A percentile compares a stretch with the other conserved stretches of the same genome.
Evolutionary conservation across 2,329 filamentous ascomycete species (phyloP).

Genomic region (Aspergillus sp.): DNA sequence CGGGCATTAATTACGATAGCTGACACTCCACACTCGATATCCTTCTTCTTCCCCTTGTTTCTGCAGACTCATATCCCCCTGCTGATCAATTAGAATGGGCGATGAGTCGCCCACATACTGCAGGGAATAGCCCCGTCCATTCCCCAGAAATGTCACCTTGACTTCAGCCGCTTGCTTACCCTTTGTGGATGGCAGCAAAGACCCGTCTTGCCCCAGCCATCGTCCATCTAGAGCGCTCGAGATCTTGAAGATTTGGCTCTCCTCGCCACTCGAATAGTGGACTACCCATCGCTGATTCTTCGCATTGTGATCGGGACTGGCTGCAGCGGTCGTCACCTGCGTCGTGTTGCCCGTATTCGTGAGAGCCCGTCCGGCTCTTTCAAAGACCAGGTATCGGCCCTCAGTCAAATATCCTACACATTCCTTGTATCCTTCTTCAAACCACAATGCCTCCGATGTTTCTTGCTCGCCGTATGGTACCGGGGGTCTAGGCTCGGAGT

Average conservation of each 20-base stretch:
- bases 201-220: constrained; percentile 26
- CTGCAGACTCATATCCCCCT: constrained; percentile 5
- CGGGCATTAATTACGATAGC: constrained; percentile 19
- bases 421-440: constrained; percentile 53
- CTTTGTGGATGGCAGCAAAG: constrained; percentile 14
- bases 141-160: constrained; percentile 29
- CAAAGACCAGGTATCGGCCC: constrained; percentile 51
- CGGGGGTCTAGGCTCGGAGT: constrained; percentile 32
- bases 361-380: constrained; percentile 42
- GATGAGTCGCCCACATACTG: constrained; percentile 18
- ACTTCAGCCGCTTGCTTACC: constrained; percentile 20
- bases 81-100: constrained; percentile 13
- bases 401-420: constrained; percentile 51
- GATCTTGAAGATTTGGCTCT: constrained; percentile 34
- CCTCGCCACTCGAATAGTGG: constrained; percentile 33
- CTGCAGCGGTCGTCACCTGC: constrained; percentile 15
- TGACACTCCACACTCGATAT: constrained; percentile 30
- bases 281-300: constrained; percentile 48
- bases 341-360: constrained; percentile 21
- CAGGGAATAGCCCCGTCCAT: constrained; percentile 30
- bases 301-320: constrained; percentile 32
- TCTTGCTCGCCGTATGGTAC: constrained; percentile 46
- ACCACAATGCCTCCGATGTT: constrained; percentile 29
- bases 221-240: constrained; percentile 39
- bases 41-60: constrained; percentile 4